Evolutionary conservation across 768 basidiomycete species (phyloP).

Genomic region (Suillus weaverae): DNA sequence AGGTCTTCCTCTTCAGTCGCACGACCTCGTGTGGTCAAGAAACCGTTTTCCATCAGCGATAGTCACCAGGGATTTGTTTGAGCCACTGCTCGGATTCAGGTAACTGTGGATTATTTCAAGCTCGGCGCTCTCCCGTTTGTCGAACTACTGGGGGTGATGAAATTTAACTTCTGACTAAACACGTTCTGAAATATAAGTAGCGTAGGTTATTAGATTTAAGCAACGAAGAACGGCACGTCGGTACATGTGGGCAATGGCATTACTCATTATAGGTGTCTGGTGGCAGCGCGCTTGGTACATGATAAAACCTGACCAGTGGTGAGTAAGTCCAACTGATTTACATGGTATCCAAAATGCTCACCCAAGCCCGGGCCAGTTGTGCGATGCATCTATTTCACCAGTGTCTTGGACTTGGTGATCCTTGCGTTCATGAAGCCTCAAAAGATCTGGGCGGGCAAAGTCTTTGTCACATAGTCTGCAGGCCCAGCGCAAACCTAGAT

Average conservation of each 20-base stretch:
- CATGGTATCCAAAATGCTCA: not conserved
- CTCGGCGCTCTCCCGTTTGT: not conserved
- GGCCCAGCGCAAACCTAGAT: conserved; percentile 16
- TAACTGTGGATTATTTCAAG: not conserved
- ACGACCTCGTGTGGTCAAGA: not conserved
- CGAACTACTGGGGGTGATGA: not conserved
- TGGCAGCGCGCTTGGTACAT: not conserved
- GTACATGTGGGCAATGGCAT: not conserved
- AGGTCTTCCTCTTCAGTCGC: not conserved
- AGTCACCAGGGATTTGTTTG: not conserved
- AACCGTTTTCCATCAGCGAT: not conserved
- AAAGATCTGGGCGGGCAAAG: conserved; percentile 26
- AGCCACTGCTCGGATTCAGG: not conserved
- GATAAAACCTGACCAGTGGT: not conserved
- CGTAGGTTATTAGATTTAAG: not conserved
- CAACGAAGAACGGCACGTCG: not conserved
- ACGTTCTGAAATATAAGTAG: not conserved
- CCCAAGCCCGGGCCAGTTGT: not conserved
- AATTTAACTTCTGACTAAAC: not conserved
- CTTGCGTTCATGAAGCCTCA: conserved; percentile 12
- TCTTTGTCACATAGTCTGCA: conserved; percentile 19
- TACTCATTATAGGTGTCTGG: not conserved
- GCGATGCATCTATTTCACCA: not conserved
- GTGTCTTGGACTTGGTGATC: conserved; percentile 5
- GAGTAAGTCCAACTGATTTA: not conserved